Evolutionary conservation across 2,329 filamentous ascomycete species (phyloP), one percentile per base, ranked within the genome.

Genomic region (Amauroascus niger): DNA sequence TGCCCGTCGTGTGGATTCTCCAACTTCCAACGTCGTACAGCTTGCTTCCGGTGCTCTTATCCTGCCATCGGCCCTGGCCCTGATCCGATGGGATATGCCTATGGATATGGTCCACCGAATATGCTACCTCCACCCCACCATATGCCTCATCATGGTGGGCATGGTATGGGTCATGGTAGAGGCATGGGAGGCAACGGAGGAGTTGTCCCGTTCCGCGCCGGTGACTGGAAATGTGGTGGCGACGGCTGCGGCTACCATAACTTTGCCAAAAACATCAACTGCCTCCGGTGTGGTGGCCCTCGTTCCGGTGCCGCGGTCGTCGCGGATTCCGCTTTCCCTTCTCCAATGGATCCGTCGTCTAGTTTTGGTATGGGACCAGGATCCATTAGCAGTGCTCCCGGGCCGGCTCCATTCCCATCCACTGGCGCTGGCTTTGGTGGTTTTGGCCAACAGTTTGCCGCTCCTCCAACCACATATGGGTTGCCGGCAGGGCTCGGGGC

Each of bases 191-290:
- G 76, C 43, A 78, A 87, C 58, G 86, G 87, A 61, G 86, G 87
- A 53, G 86, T 89, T 46, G 93, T 98, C 41, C 93, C 93, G 14
- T 98, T 98, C 84, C 87, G 93, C 65, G 93, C 93, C 53, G 93
- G 93, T 66, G 93, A 98, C 67, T 98, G 93, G 93, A 96, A 96
- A 73, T 98, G 93, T 67, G 93, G 93, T 54, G 93, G 93, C 60
- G 93, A 98, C 67, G 89, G 90, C 35, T 98, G 93, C 69, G 88
- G 87, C 55, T 98, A 98, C 71, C 93, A 98, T 77, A 98, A 98
- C 76, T 98, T 98, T 68, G 93, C 93, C 58, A 98, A 98, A 81
- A 98, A 98, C 65, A 91, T 97, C 55, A 95, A 88, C 73, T 98
- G 93, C 71, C 81, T 98, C 58, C 87, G 93, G 56, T 98, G 93